Percentiles rank a stretch among this genome's conserved stretches.
Conservation (phyloP, 768 basidiomycete species). For the Strobilomyces echinocephalus region DNA sequence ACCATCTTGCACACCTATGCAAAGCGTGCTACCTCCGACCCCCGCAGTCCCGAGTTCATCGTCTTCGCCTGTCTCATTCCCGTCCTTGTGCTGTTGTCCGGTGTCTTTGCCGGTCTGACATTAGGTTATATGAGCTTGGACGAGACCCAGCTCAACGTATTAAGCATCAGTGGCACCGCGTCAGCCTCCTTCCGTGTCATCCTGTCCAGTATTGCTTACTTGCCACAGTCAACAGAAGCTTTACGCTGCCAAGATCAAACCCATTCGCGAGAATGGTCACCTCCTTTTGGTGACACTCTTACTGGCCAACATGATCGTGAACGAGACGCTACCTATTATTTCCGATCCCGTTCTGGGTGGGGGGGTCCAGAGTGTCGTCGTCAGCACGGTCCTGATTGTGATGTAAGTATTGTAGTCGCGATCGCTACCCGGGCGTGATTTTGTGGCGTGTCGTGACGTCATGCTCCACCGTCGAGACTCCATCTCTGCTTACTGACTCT, state of each 20-base stretch:
- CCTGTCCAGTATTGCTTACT: not conserved
- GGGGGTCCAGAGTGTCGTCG: constrained; percentile 70
- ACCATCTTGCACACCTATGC: constrained; percentile 24
- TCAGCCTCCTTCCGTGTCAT: constrained; percentile 34
- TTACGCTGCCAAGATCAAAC: constrained; percentile 82
- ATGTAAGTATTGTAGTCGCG: constrained; percentile 52
- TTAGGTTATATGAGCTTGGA: constrained; percentile 92
- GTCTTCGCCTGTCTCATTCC: constrained; percentile 65
- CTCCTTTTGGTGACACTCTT: constrained; percentile 78
- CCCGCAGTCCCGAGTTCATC: constrained; percentile 30
- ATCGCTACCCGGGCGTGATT: not conserved
- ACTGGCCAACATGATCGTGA: constrained; percentile 88
- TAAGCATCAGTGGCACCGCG: constrained; percentile 82
- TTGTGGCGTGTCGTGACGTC: not conserved
- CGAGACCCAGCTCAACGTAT: constrained; percentile 84
- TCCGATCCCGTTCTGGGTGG: constrained; percentile 77
- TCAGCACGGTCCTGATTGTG: constrained; percentile 81
- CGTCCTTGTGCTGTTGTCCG: constrained; percentile 74
- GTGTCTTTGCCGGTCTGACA: constrained; percentile 87
- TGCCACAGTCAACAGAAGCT: constrained; percentile 65
- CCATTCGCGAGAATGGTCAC: constrained; percentile 80
- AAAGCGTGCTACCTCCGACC: constrained; percentile 27
- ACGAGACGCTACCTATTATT: constrained; percentile 83
- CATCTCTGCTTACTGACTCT: not conserved
- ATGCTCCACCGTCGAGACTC: not conserved